A percentile compares a stretch with the other conserved stretches of the same genome.
Evolutionary conservation across 2,329 filamentous ascomycete species (phyloP).

Genomic region (Stagonosporopsis vannaccii): DNA sequence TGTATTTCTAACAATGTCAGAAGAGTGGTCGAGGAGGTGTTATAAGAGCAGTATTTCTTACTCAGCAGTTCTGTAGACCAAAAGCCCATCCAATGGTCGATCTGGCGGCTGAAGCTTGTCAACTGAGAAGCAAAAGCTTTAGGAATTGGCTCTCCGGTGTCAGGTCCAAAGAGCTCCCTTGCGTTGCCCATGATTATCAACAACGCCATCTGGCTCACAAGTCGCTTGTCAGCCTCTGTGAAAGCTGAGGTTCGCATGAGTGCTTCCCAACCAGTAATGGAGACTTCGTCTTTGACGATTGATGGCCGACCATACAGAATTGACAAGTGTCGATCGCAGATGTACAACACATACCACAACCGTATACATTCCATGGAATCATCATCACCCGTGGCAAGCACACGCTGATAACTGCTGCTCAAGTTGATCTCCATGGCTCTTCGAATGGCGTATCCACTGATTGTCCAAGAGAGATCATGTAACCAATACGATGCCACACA

Average conservation of each 20-base stretch:
- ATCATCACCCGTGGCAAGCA: slow-evolving; percentile 49
- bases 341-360: slow-evolving; percentile 66
- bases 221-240: slow-evolving; percentile 62
- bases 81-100: slow-evolving; percentile 62
- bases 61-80: slow-evolving; percentile 56
- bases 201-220: slow-evolving; percentile 65
- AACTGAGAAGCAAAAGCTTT: slow-evolving; percentile 62
- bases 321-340: slow-evolving; percentile 71
- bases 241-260: slow-evolving; percentile 62
- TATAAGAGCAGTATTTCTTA: slow-evolving; percentile 37
- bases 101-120: slow-evolving; percentile 47
- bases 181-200: slow-evolving; percentile 65
- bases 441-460: slow-evolving; percentile 63
- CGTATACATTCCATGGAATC: slow-evolving; percentile 63
- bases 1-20: slow-evolving; percentile 50
- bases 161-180: slow-evolving; percentile 63
- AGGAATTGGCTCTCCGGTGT: slow-evolving; percentile 60
- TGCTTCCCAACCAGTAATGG: slow-evolving; percentile 64
- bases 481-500: slow-evolving; percentile 70
- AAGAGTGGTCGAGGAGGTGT: background rate
- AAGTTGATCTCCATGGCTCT: slow-evolving; percentile 59
- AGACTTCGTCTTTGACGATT: slow-evolving; percentile 64
- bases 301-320: slow-evolving; percentile 67
- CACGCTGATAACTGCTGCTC: slow-evolving; percentile 53
- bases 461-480: slow-evolving; percentile 68